phyloP scores from a whole-genome alignment of 106 monocot genomes.

The Vanilla planifolia region DNA sequence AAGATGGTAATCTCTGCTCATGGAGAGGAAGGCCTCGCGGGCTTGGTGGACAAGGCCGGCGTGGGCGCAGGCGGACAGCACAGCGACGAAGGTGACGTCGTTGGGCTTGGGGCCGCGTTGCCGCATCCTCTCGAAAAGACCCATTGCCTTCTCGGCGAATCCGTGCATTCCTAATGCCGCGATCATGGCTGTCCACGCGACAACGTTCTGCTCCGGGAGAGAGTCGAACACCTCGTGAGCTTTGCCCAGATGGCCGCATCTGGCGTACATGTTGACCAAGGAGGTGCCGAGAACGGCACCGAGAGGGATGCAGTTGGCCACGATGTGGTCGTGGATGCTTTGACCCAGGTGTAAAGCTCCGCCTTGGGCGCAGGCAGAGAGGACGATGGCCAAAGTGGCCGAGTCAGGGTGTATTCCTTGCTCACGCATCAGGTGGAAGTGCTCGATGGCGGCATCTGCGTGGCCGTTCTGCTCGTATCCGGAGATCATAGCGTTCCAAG shows the following conservation, averaged over 20 bases:
- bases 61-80: constrained; percentile 57
- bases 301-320: constrained; percentile 13
- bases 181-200: constrained; percentile 59
- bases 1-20: constrained; percentile 36
- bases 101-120: constrained; percentile 21
- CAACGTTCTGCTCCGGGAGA: constrained; percentile 29
- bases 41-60: constrained; percentile 42
- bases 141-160: constrained; percentile 24
- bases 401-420: constrained; percentile 26
- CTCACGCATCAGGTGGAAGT: constrained; percentile 26
- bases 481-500: constrained; percentile 53
- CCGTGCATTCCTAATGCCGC: constrained; percentile 59
- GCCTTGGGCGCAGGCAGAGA: constrained; percentile 45
- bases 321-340: constrained; percentile 22
- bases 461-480: constrained; percentile 66
- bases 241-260: constrained; percentile 33
- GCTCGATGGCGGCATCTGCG: constrained; percentile 20
- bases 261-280: constrained; percentile 43
- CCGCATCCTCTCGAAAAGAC: constrained; percentile 39
- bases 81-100: constrained; percentile 44
- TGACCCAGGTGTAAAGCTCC: constrained; percentile 29
- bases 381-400: constrained; percentile 35
- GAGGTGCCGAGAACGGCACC: constrained; percentile 34
- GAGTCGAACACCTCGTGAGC: constrained; percentile 44
- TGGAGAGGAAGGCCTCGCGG: constrained; percentile 23